Evolutionary conservation across 2,329 filamentous ascomycete species (phyloP), one percentile per base, ranked within the genome.

Genomic region (Botrytis aclada): DNA sequence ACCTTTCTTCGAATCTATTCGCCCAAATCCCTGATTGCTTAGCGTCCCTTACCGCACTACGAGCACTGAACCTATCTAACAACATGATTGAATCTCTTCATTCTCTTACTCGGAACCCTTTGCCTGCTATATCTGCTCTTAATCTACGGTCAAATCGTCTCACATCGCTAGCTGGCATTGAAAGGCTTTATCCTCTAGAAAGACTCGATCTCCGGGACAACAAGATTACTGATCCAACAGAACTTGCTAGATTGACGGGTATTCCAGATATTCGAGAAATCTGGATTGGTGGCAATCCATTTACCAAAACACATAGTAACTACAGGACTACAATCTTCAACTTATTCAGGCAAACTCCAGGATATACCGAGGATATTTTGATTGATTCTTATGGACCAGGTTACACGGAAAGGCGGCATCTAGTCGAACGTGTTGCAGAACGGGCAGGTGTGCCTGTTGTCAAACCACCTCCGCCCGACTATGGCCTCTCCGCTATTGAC

Each of bases 1-100:
- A 99, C 81, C 85, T 99, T 64, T 98, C 96, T 0, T 90, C 90
- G 69, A 99, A 99, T 80, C 89, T 97, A 45, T 97, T 99, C 82
- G 90, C 90, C n/a, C 93, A 98, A 81, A 92, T 98, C 71, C 96
- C 96, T 1, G 96, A 98, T 81, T 96, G 93, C 78, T 84, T 99
- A 73, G 92, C 95, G 20, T 93, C 89, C 16, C 85, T 99, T 73
- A 94, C 94, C 32, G 92, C 94, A 41, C 87, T 99, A n/a, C 90
- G 95, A 76, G 95, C 96, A 37, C 85, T 99, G 71, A 98, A 99
- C 79, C 86, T 99, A 39, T 97, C 95, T 6, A 93, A 97, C 79
- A 98, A 95, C 86, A 98, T 98, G 95, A 98, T 99, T 75, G 93
- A 95, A 78, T 96, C 94, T 25, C 86, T 99, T 72, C 93, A 97